Evolutionary conservation across 108 stramenopile genomes (phyloP).

Genomic region (Nitzschia inconspicua): DNA sequence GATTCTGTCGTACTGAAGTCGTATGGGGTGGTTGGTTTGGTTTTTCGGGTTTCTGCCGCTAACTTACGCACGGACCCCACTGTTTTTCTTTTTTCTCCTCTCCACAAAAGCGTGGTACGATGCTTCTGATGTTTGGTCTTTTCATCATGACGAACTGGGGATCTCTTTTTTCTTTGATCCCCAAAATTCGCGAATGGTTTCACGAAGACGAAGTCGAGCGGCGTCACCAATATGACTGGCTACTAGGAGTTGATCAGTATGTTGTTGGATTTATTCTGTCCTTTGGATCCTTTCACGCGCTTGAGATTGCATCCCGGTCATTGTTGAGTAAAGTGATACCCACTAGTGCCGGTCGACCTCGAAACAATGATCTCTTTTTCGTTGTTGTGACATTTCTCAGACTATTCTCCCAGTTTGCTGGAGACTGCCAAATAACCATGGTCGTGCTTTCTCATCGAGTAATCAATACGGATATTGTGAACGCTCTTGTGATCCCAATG

Average conservation of each 20-base stretch:
- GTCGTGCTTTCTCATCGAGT: constrained; percentile 51
- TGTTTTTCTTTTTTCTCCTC: background rate
- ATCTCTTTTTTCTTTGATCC: constrained; percentile 28
- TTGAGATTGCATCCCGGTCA: constrained; percentile 62
- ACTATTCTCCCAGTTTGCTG: constrained; percentile 58
- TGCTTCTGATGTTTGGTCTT: constrained; percentile 41
- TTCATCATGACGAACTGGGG: constrained; percentile 60
- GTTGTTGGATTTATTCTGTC: constrained; percentile 52
- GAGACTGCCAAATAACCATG: constrained; percentile 55
- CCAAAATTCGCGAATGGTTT: constrained; percentile 27
- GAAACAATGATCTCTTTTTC: too few relatives aligned
- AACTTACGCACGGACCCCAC: background rate
- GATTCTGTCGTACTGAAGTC: too few relatives aligned
- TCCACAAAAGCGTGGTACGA: constrained; percentile 27
- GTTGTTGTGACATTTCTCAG: constrained; percentile 57
- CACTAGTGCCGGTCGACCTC: constrained; percentile 42
- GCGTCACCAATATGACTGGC: constrained; percentile 60
- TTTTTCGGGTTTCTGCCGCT: background rate
- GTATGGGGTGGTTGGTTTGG: too few relatives aligned
- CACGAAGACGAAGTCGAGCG: constrained; percentile 19
- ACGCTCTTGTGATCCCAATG: constrained; percentile 54
- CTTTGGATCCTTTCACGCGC: constrained; percentile 52
- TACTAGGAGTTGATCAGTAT: constrained; percentile 61
- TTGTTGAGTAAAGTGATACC: constrained; percentile 73
- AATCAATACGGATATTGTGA: constrained; percentile 71